Base-by-base conservation (phyloP, 2,329 filamentous ascomycete species). In the Penicillium olsonii region DNA sequence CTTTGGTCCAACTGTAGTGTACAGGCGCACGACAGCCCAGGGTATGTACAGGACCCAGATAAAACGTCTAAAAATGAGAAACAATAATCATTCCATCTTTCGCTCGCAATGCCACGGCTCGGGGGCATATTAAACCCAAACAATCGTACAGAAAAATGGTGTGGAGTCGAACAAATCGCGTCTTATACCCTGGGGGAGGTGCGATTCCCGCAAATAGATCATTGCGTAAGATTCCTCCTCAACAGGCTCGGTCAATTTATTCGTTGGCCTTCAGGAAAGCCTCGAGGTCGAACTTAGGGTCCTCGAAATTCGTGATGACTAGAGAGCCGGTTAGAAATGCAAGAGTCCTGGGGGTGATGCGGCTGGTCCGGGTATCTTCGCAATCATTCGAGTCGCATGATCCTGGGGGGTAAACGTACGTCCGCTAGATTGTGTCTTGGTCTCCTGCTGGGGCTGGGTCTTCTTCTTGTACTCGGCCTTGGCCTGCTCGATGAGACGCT, bases 241-340 rank as follows among this genome's bases (percentile, higher is more conserved):
- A 60, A 50, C 57, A 55, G 48, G 45, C 52, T 61, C 48, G 49
- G 57, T 50, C 42, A 34, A 45, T 64, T 59, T 68, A 70, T 60
- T 78, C 77, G 42, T 90, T 75, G 64, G 83, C 79, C 66, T 84
- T 82, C 72, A 96, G 76, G 73, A 84, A 90, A 63, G 88, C 85
- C 80, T 97, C 92, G 63, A 97, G 81, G 72, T 99, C 92, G 78
- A 97, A 97, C 68, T 91, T 90, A 68, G 91, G 85, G 78, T 94
- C 85, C 68, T 87, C 84, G 53, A 87, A 87, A 76, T 97, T 87
- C 69, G 84, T 79, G 72, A 87, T 82, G 60, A 86, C 85, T 89
- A 45, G 38, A 27, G 41, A 42, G 45, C 24, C 35, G 22, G 35
- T 61, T 41, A 55, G 53, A 29, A 47, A 44, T 48, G 47, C 22